phyloP scores from a whole-genome alignment of 192 early-diverging fungal species.

The Jimgerdemannia flammicorona region DNA sequence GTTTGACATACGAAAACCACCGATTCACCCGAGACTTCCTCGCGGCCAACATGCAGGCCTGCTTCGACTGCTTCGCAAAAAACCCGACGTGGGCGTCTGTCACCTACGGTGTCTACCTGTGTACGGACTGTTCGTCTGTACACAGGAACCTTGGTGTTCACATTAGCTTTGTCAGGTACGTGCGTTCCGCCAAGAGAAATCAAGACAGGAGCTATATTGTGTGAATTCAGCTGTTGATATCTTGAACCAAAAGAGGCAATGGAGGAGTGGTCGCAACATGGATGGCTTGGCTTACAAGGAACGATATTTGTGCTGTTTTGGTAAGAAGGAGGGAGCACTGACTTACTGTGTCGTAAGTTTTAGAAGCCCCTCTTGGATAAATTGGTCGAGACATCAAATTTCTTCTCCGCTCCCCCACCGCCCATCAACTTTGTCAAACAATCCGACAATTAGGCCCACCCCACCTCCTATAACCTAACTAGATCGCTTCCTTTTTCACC shows the following conservation, averaged over 20 bases:
- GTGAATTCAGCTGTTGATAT: no score
- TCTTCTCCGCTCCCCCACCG: no score
- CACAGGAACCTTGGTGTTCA: slow-evolving; percentile 98
- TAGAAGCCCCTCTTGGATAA: no score
- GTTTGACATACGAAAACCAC: slow-evolving; percentile 3
- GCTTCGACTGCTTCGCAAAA: slow-evolving; percentile 95
- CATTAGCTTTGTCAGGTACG: slow-evolving; percentile 91
- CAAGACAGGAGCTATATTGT: no score
- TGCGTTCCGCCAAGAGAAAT: neutral
- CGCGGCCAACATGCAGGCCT: slow-evolving; percentile 46
- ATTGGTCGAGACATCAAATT: no score
- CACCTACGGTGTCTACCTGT: slow-evolving; percentile 92
- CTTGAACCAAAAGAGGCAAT: no score
- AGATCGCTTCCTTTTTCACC: neutral
- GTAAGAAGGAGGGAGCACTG: no score
- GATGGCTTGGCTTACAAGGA: no score
- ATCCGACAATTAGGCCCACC: neutral
- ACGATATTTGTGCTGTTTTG: no score
- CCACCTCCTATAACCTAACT: neutral
- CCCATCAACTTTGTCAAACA: slow-evolving; percentile 1
- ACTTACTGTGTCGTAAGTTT: no score
- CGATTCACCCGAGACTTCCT: neutral
- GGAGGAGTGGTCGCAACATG: no score
- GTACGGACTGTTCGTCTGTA: slow-evolving; percentile 92
- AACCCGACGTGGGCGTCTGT: slow-evolving; percentile 95